Percentiles rank a stretch among this genome's conserved stretches.
phyloP scores from a whole-genome alignment of 768 basidiomycete species.

The Amanita thiersii region DNA sequence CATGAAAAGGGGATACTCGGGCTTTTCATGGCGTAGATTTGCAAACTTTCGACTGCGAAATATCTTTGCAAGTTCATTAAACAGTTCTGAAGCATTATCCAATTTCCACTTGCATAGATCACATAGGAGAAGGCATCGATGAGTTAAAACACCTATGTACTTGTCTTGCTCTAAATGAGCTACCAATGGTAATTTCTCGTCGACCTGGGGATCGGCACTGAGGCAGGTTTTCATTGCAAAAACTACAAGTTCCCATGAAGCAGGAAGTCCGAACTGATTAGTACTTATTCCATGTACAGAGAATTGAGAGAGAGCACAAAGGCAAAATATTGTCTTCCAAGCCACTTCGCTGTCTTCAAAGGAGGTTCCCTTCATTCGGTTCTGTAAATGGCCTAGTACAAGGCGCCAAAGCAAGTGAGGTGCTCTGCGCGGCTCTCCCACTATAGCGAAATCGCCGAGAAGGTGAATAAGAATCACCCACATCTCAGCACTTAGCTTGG shows the following conservation, averaged over 20 bases:
- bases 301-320: constrained; percentile 78
- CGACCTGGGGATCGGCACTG: constrained; percentile 33
- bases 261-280: constrained; percentile 27
- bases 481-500: constrained; percentile 45
- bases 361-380: constrained; percentile 19
- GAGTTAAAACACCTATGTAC: constrained; percentile 62
- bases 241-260: constrained; percentile 61
- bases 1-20: constrained; percentile 71
- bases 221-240: constrained; percentile 54
- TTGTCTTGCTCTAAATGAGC: constrained; percentile 51
- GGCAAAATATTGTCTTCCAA: constrained; percentile 64
- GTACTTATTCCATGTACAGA: constrained; percentile 38
- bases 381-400: constrained; percentile 26
- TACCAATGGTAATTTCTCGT: constrained; percentile 26
- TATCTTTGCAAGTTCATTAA: constrained; percentile 59
- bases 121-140: constrained; percentile 67
- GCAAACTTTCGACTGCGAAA: constrained; percentile 74
- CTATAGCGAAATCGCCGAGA: constrained; percentile 18
- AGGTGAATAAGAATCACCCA: constrained; percentile 74
- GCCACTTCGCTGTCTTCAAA: constrained; percentile 51
- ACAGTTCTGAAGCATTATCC: constrained; percentile 43
- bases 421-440: constrained; percentile 10
- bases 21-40: constrained; percentile 52
- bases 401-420: constrained; percentile 38
- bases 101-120: constrained; percentile 74